phyloP scores from a whole-genome alignment of 768 basidiomycete genomes.

The Cystofilobasidium bisporidii region DNA sequence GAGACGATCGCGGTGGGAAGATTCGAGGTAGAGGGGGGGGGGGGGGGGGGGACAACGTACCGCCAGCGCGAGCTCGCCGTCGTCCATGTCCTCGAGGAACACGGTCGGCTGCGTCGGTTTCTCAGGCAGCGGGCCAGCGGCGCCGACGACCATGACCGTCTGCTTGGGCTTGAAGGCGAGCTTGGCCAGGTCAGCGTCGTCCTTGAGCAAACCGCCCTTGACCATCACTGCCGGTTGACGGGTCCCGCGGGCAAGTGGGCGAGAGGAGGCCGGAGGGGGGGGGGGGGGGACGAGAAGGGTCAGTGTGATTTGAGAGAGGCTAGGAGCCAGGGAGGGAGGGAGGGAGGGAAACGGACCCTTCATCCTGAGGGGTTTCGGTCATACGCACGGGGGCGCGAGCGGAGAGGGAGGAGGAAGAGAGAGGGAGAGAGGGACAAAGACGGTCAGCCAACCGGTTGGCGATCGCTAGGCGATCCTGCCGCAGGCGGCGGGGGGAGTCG shows the following conservation, averaged over 20 bases:
- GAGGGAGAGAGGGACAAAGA: too few relatives aligned
- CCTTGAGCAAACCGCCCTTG: slow-evolving; percentile 86
- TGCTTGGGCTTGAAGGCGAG: slow-evolving; percentile 75
- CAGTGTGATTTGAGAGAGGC: neutral
- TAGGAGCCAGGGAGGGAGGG: neutral
- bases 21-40: too few relatives aligned
- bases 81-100: slow-evolving; percentile 91
- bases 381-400: too few relatives aligned
- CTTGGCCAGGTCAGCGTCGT: slow-evolving; percentile 77
- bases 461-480: too few relatives aligned
- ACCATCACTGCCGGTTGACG: slow-evolving; percentile 71
- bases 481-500: too few relatives aligned
- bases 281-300: neutral
- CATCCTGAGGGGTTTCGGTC: slow-evolving; percentile 56
- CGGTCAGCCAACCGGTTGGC: too few relatives aligned
- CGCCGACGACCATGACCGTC: slow-evolving; percentile 85
- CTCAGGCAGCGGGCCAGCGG: slow-evolving; percentile 83
- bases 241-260: too few relatives aligned
- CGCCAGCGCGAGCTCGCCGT: slow-evolving; percentile 65
- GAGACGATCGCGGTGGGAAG: too few relatives aligned
- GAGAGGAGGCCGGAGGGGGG: neutral
- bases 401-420: too few relatives aligned
- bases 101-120: slow-evolving; percentile 67
- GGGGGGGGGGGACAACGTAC: too few relatives aligned
- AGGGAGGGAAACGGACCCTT: slow-evolving; percentile 44